Percentiles rank a stretch among this genome's conserved stretches.
Conservation (phyloP, 1,284 basidiomycete species). For the Cutaneotrichosporon cyanovorans region DNA sequence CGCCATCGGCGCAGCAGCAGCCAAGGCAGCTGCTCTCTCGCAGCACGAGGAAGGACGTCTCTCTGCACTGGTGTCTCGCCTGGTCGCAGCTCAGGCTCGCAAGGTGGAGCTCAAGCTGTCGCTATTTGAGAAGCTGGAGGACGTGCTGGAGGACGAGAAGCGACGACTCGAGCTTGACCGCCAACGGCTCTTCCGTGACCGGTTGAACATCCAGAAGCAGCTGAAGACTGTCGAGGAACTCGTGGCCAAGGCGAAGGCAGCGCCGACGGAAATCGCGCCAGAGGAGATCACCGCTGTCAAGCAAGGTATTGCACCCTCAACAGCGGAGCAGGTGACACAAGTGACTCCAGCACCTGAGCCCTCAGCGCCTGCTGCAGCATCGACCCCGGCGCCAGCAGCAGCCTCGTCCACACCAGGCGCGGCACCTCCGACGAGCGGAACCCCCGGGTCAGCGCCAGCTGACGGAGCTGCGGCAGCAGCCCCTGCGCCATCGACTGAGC, state of each 20-base stretch:
- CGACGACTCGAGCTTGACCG: slow-evolving; percentile 42
- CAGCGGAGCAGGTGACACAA: slow-evolving; percentile 8
- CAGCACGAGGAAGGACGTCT: slow-evolving; percentile 79
- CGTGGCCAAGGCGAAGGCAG: slow-evolving; percentile 29
- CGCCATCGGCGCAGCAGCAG: slow-evolving; percentile 81
- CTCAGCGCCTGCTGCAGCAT: not conserved
- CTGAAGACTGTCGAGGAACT: slow-evolving; percentile 36
- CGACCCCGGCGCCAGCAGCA: not conserved
- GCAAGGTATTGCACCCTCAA: slow-evolving; percentile 11
- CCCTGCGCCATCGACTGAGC: not conserved
- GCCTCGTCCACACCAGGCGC: not conserved
- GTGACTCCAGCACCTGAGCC: slow-evolving; percentile 2
- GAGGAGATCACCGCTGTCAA: slow-evolving; percentile 7
- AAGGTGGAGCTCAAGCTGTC: slow-evolving; percentile 91
- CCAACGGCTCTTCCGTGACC: slow-evolving; percentile 43
- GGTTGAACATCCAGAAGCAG: slow-evolving; percentile 32
- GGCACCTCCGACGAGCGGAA: not conserved
- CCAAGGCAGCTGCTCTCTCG: slow-evolving; percentile 73
- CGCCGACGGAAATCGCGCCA: slow-evolving; percentile 3
- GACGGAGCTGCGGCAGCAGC: not conserved
- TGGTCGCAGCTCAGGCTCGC: slow-evolving; percentile 83
- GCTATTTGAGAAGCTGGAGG: slow-evolving; percentile 86
- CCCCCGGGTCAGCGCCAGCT: not conserved
- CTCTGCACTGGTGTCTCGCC: slow-evolving; percentile 66
- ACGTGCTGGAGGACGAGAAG: slow-evolving; percentile 73